These are phyloP conservation scores for Cladobotryum protrusum DNA, from an alignment of 2,329 filamentous ascomycete genomes.

Conservation along the genomic window DNA sequence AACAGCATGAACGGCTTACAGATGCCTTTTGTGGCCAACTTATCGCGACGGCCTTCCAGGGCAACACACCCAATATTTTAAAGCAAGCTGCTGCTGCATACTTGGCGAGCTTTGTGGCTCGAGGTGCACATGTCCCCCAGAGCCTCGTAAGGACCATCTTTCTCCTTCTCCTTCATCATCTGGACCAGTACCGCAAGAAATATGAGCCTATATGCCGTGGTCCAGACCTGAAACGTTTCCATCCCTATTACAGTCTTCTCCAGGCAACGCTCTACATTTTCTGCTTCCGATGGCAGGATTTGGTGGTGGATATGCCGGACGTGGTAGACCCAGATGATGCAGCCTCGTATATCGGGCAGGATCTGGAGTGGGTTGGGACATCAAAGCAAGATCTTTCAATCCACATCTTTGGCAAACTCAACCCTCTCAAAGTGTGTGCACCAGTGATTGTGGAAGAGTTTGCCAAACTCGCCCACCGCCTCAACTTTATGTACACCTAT, in stretches of 20 bases:
- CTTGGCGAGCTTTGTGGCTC: slow-evolving; percentile 87
- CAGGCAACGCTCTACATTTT: slow-evolving; percentile 92
- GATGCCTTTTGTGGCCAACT: slow-evolving; percentile 79
- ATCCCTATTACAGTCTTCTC: slow-evolving; percentile 79
- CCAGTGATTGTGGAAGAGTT: slow-evolving; percentile 88
- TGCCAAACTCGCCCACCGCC: slow-evolving; percentile 76
- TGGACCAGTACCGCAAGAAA: slow-evolving; percentile 66
- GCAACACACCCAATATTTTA: slow-evolving; percentile 62
- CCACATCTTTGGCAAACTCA: slow-evolving; percentile 82
- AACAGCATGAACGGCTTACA: slow-evolving; percentile 69
- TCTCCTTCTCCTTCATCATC: slow-evolving; percentile 66
- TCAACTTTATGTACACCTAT: slow-evolving; percentile 85
- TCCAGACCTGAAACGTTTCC: slow-evolving; percentile 78
- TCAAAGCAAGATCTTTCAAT: slow-evolving; percentile 68
- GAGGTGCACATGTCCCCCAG: slow-evolving; percentile 73
- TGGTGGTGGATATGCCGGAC: slow-evolving; percentile 59
- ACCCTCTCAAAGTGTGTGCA: slow-evolving; percentile 91
- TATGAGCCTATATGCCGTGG: slow-evolving; percentile 72
- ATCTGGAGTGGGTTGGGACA: slow-evolving; percentile 70
- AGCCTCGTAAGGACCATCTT: slow-evolving; percentile 78
- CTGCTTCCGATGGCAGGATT: slow-evolving; percentile 94
- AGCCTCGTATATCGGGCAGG: slow-evolving; percentile 57
- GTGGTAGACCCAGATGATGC: slow-evolving; percentile 57
- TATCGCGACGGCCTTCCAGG: slow-evolving; percentile 42
- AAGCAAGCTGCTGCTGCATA: slow-evolving; percentile 87